These are phyloP conservation scores for Penicillium turbatum DNA, from an alignment of 495 filamentous ascomycete species.

Conservation along the genomic window DNA sequence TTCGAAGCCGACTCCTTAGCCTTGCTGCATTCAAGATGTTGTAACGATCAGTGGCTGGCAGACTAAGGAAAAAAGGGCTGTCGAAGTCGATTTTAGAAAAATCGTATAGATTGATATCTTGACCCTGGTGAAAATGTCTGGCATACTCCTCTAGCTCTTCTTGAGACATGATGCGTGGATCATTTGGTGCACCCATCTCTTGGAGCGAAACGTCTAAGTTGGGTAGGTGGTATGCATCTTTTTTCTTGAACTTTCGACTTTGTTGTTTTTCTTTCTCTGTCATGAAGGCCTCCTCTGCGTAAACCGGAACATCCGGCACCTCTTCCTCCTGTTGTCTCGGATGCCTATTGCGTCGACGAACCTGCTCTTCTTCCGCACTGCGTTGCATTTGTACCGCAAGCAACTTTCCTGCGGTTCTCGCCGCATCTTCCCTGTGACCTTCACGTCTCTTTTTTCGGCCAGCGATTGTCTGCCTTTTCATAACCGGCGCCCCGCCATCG, in stretches of 20 bases:
- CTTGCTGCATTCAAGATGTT: conserved; percentile 94
- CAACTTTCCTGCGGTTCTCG: conserved; percentile 81
- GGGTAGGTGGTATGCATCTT: conserved; percentile 90
- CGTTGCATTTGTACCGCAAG: conserved; percentile 91
- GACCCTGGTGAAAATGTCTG: conserved; percentile 81
- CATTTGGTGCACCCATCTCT: conserved; percentile 83
- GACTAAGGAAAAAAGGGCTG: conserved; percentile 82
- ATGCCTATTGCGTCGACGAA: conserved; percentile 49
- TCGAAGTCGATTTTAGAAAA: conserved; percentile 99
- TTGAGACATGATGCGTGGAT: conserved; percentile 89
- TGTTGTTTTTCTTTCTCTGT: conserved; percentile 67
- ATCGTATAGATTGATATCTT: conserved; percentile 97
- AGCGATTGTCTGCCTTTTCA: conserved; percentile 88
- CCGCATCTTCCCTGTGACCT: conserved; percentile 88
- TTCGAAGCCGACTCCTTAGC: conserved; percentile 77
- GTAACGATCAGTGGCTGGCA: conserved; percentile 88
- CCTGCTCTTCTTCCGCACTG: conserved; percentile 75
- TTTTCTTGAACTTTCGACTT: conserved; percentile 77
- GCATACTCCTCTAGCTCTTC: conserved; percentile 93
- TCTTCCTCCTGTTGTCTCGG: conserved; percentile 60
- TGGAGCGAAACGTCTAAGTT: conserved; percentile 70
- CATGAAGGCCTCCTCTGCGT: conserved; percentile 85
- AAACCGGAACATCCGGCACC: conserved; percentile 69
- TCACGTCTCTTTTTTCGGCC: conserved; percentile 75
- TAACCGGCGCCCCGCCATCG: conserved; percentile 85